Conservation (phyloP, 306 rosid species). For the Dicorynia guianensis region DNA sequence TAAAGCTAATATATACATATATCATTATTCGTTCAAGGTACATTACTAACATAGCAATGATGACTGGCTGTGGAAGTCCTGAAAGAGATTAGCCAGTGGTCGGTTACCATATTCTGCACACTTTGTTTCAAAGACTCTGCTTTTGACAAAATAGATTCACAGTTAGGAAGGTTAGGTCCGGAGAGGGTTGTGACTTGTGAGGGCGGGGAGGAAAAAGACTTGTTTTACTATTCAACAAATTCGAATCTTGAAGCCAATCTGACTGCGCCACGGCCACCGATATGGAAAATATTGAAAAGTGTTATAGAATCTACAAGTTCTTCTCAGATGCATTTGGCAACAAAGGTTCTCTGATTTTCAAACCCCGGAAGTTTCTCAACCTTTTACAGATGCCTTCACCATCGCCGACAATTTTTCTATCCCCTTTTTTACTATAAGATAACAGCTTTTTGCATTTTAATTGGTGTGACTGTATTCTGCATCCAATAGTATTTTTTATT, state of each 20-base stretch:
- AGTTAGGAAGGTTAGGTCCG: constrained; percentile 38
- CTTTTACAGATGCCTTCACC: not conserved
- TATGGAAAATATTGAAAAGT: not conserved
- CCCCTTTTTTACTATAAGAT: not conserved
- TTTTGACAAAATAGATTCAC: constrained; percentile 20
- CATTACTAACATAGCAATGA: not conserved
- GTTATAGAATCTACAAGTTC: not conserved
- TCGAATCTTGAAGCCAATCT: not conserved
- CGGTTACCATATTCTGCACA: constrained; percentile 20
- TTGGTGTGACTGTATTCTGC: not conserved
- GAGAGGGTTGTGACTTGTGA: not conserved
- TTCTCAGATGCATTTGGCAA: constrained; percentile 4
- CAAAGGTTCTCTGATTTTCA: constrained; percentile 14
- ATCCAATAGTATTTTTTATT: not conserved
- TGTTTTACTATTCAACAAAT: not conserved
- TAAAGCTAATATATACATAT: too few relatives aligned
- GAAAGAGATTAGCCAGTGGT: not conserved
- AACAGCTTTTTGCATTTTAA: not conserved
- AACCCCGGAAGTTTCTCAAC: constrained; percentile 23
- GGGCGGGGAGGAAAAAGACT: not conserved
- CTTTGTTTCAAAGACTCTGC: constrained; percentile 7
- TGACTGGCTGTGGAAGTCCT: constrained; percentile 21
- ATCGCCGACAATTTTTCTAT: not conserved
- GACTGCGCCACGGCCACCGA: not conserved
- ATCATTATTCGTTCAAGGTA: too few relatives aligned